These are phyloP conservation scores for Centrapalus pauciflorus DNA, from an alignment of 129 eudicot species.

Conservation along the genomic window DNA sequence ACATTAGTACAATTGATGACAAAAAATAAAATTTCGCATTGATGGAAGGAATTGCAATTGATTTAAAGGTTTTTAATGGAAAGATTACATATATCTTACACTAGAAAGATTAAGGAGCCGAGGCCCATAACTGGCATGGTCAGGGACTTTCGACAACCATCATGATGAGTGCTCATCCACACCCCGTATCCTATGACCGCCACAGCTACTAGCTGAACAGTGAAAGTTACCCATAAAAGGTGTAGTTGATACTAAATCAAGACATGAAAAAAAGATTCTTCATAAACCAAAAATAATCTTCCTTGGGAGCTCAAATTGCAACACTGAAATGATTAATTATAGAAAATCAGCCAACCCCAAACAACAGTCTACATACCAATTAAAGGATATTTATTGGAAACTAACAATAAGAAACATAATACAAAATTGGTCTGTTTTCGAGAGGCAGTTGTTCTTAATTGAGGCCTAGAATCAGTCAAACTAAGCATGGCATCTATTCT, in stretches of 20 bases:
- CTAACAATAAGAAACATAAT: too few species aligned
- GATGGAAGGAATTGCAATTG: too few species aligned
- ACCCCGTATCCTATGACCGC: constrained; percentile 79
- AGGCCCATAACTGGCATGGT: constrained; percentile 71
- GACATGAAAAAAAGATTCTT: background rate
- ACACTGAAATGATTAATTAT: background rate
- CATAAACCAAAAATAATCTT: background rate
- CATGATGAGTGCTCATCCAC: constrained; percentile 88
- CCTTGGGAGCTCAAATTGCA: background rate
- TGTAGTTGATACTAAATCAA: background rate
- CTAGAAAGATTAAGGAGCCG: constrained; percentile 59
- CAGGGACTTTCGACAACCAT: constrained; percentile 73
- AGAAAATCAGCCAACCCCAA: background rate
- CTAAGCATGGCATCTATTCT: too few species aligned
- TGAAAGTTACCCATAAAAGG: constrained; percentile 11
- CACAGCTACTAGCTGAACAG: constrained; percentile 59
- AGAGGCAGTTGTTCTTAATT: too few species aligned
- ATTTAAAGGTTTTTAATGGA: background rate
- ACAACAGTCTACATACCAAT: too few species aligned
- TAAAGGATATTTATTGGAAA: too few species aligned
- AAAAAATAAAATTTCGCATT: background rate
- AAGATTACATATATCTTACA: constrained; percentile 36
- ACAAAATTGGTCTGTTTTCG: too few species aligned
- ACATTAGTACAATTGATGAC: background rate
- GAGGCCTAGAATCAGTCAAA: too few species aligned